Evolutionary conservation across 2,329 filamentous ascomycete species (phyloP).

Genomic region (Diaporthe australafricana): DNA sequence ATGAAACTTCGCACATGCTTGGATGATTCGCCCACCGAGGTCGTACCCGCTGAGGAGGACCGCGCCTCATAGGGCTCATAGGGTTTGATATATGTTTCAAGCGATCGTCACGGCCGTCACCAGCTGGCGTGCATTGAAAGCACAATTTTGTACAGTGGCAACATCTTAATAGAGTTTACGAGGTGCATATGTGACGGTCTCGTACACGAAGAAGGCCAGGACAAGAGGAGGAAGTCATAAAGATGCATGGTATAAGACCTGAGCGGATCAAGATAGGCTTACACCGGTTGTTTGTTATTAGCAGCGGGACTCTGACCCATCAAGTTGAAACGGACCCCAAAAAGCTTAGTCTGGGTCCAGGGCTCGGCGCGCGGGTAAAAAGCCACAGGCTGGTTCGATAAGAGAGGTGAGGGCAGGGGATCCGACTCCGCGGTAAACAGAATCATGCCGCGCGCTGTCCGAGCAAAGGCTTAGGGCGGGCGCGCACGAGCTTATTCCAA

Average conservation of each 20-base stretch:
- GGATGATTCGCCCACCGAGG: not conserved
- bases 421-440: not conserved
- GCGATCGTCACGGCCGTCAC: not conserved
- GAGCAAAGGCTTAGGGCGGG: not conserved
- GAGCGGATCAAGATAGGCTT: not conserved
- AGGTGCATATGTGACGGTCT: not conserved
- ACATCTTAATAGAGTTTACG: not conserved
- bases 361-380: not conserved
- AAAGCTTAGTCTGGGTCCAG: not conserved
- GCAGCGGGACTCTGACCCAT: not conserved
- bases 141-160: not conserved
- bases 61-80: too few species aligned
- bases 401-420: not conserved
- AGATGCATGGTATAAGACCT: not conserved
- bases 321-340: not conserved
- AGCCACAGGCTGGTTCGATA: not conserved
- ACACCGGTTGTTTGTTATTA: not conserved
- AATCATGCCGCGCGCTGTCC: slow-evolving; percentile 9
- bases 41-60: not conserved
- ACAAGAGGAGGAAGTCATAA: not conserved
- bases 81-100: slow-evolving; percentile 21
- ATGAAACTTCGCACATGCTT: not conserved
- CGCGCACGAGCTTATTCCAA: not conserved
- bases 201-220: not conserved
- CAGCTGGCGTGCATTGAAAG: not conserved